phyloP scores from a whole-genome alignment of 768 basidiomycete genomes.

The Boletus vermiculosoides region DNA sequence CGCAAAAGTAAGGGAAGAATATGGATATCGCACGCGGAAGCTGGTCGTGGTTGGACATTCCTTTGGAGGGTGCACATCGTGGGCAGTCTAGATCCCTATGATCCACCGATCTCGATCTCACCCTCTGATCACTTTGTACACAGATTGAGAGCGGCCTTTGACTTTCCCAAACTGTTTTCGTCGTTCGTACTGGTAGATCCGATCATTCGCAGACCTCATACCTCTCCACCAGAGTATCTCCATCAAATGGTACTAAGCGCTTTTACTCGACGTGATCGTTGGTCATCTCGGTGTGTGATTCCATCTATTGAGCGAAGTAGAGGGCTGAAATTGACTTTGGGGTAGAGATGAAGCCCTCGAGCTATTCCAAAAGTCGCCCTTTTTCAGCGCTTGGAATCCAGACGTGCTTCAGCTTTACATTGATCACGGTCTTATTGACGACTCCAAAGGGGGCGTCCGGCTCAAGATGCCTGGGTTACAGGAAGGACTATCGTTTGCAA shows the following conservation, averaged over 20 bases:
- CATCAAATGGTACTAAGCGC: conserved; percentile 40
- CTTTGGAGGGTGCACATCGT: conserved; percentile 78
- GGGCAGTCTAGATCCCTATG: conserved; percentile 29
- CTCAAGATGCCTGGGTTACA: conserved; percentile 68
- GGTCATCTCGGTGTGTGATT: conserved; percentile 55
- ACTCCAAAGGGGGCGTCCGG: conserved; percentile 39
- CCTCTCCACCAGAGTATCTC: not conserved
- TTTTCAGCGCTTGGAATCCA: conserved; percentile 73
- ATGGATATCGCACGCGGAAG: conserved; percentile 53
- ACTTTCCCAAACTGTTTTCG: conserved; percentile 64
- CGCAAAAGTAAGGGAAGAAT: conserved; percentile 38
- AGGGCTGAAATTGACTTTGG: not conserved
- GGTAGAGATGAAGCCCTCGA: conserved; percentile 58
- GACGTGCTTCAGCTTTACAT: conserved; percentile 59
- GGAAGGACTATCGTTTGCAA: conserved; percentile 63
- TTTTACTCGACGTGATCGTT: conserved; percentile 55
- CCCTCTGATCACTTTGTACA: not conserved
- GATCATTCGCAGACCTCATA: conserved; percentile 44
- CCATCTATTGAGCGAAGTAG: not conserved
- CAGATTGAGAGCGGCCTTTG: conserved; percentile 65
- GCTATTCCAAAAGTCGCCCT: conserved; percentile 51
- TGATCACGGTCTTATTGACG: conserved; percentile 48
- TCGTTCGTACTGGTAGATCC: conserved; percentile 79
- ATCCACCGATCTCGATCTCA: not conserved
- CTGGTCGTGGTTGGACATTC: conserved; percentile 80